Evolutionary conservation across 108 stramenopile species (phyloP).

Genomic region (Stephanodiscus minutulus): DNA sequence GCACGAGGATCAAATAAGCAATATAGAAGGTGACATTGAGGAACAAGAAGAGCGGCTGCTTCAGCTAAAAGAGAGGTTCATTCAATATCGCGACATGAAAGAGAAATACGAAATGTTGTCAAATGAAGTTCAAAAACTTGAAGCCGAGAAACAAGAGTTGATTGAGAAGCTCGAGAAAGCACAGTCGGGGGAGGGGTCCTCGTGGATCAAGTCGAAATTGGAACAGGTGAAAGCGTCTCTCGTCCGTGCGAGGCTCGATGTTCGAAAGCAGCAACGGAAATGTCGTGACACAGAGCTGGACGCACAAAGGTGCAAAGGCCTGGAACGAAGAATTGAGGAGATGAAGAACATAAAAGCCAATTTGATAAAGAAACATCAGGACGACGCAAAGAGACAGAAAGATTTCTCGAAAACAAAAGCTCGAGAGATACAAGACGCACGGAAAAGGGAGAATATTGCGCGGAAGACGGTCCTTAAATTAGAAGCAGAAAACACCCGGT

Average conservation of each 20-base stretch:
- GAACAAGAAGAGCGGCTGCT: slow-evolving; percentile 70
- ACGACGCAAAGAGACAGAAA: slow-evolving; percentile 60
- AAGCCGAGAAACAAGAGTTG: slow-evolving; percentile 66
- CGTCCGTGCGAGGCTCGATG: slow-evolving; percentile 64
- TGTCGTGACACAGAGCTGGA: slow-evolving; percentile 73
- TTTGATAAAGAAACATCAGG: slow-evolving; percentile 79
- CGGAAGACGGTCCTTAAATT: slow-evolving; percentile 65
- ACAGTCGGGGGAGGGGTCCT: slow-evolving; percentile 58
- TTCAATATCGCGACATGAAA: slow-evolving; percentile 76
- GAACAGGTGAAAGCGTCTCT: slow-evolving; percentile 71
- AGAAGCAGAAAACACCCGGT: slow-evolving; percentile 64
- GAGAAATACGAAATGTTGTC: slow-evolving; percentile 74
- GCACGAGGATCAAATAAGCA: slow-evolving; percentile 66
- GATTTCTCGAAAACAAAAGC: slow-evolving; percentile 69
- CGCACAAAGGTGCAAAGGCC: slow-evolving; percentile 63
- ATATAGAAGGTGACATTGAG: slow-evolving; percentile 71
- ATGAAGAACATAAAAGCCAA: slow-evolving; percentile 66
- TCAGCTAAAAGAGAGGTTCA: slow-evolving; percentile 66
- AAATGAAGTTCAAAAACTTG: slow-evolving; percentile 71
- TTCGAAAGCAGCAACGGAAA: slow-evolving; percentile 70
- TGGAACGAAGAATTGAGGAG: slow-evolving; percentile 73
- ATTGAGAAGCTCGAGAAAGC: slow-evolving; percentile 69
- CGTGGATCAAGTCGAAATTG: slow-evolving; percentile 71
- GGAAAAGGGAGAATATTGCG: slow-evolving; percentile 58
- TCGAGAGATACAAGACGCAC: slow-evolving; percentile 65